Evolutionary conservation across 768 basidiomycete species (phyloP).

Genomic region (Pulveroboletus sp.): DNA sequence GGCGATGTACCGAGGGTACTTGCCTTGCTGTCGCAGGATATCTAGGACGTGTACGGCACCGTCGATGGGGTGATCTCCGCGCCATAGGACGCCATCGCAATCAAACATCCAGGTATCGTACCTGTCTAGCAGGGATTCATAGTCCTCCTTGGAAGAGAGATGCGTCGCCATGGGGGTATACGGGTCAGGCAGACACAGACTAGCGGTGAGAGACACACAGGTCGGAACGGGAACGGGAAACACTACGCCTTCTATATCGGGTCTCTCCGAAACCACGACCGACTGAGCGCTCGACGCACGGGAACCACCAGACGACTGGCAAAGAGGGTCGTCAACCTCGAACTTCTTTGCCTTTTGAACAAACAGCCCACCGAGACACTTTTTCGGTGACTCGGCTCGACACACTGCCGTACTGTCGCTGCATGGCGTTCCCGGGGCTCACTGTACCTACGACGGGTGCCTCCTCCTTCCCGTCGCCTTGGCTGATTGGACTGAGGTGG

Average conservation of each 20-base stretch:
- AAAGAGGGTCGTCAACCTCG: background rate
- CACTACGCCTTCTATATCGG: conserved; percentile 23
- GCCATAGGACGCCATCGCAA: conserved; percentile 95
- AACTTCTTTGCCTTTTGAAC: no score
- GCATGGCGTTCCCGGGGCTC: no score
- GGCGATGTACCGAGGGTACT: conserved; percentile 26
- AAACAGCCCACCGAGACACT: no score
- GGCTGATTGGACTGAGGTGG: background rate
- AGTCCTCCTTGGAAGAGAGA: conserved; percentile 39
- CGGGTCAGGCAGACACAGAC: conserved; percentile 10
- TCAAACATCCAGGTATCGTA: conserved; percentile 97
- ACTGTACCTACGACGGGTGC: no score
- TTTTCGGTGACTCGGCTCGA: no score
- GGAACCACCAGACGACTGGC: background rate
- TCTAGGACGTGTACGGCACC: conserved; percentile 73
- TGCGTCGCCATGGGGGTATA: conserved; percentile 22
- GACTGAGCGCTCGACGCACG: no score
- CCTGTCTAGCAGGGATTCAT: conserved; percentile 47
- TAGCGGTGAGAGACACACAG: background rate
- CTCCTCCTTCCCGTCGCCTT: no score
- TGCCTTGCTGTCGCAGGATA: conserved; percentile 67
- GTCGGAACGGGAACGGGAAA: background rate
- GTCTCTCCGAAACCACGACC: conserved; percentile 6
- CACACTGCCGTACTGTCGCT: no score
- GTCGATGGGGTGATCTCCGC: conserved; percentile 73